Evolutionary conservation across 345 rosid species (phyloP).

Genomic region (Adansonia digitata): DNA sequence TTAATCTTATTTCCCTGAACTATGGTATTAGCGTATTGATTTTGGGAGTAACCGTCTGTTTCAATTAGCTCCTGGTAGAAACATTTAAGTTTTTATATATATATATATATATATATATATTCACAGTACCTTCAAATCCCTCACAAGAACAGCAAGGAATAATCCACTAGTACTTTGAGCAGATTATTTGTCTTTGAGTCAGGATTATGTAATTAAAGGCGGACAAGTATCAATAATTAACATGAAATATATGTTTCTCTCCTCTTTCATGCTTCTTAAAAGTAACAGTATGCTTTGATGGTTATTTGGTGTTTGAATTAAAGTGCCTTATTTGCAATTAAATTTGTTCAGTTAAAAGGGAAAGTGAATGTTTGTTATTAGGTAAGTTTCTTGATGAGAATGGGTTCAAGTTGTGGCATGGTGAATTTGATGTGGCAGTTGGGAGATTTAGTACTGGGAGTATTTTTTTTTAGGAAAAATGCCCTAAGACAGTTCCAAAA

Average conservation of each 20-base stretch:
- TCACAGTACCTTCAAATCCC: background rate
- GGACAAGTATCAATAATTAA: background rate
- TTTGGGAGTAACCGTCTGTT: background rate
- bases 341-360: background rate
- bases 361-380: background rate
- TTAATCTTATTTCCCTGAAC: background rate
- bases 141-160: background rate
- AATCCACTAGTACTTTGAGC: background rate
- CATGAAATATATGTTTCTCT: background rate
- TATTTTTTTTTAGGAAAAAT: background rate
- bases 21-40: background rate
- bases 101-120: background rate
- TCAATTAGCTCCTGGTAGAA: background rate
- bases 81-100: background rate
- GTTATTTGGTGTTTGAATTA: background rate
- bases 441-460: background rate
- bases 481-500: background rate
- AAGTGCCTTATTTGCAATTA: background rate
- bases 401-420: background rate
- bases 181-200: background rate
- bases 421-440: background rate
- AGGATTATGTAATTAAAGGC: slow-evolving; percentile 6
- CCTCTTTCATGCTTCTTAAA: background rate
- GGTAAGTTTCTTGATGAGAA: background rate
- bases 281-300: background rate